These are phyloP conservation scores for Penicillium sp. DNA, from an alignment of 2,329 filamentous ascomycete genomes.

Conservation along the genomic window DNA sequence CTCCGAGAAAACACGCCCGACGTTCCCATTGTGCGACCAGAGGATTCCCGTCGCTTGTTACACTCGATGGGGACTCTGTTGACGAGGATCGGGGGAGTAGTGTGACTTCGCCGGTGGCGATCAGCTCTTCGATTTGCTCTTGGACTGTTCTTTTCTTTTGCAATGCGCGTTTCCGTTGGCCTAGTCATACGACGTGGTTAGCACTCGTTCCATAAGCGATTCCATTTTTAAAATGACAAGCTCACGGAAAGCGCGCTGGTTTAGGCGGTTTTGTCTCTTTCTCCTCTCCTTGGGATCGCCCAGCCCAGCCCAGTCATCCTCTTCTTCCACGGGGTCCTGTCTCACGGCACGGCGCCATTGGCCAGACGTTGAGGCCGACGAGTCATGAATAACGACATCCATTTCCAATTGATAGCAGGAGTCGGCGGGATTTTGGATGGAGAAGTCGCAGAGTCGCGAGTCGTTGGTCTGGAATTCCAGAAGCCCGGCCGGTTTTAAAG, in stretches of 20 bases:
- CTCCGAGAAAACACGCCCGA: slow-evolving; percentile 7
- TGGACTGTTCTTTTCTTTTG: slow-evolving; percentile 7
- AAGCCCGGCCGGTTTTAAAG: not conserved
- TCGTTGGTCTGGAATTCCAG: not conserved
- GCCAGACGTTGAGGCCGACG: not conserved
- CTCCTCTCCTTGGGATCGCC: slow-evolving; percentile 34
- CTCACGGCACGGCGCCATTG: not conserved
- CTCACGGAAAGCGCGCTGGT: slow-evolving; percentile 38
- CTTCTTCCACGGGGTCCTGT: not conserved
- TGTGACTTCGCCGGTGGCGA: slow-evolving; percentile 12
- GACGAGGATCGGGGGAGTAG: not conserved
- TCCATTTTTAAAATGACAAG: not conserved
- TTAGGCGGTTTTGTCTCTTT: slow-evolving; percentile 37
- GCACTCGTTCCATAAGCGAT: not conserved
- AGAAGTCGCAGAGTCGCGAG: not conserved
- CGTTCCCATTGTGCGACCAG: not conserved
- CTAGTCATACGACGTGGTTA: slow-evolving; percentile 12
- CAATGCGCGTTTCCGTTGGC: slow-evolving; percentile 28
- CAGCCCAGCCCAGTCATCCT: slow-evolving; percentile 33
- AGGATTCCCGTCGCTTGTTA: not conserved
- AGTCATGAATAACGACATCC: not conserved
- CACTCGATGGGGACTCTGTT: not conserved
- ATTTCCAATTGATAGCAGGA: not conserved
- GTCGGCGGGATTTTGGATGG: not conserved
- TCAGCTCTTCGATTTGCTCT: slow-evolving; percentile 11